A percentile compares a stretch with the other conserved stretches of the same genome.
phyloP scores from a whole-genome alignment of 805 yeast species.

The Ogataea trehalophila region DNA sequence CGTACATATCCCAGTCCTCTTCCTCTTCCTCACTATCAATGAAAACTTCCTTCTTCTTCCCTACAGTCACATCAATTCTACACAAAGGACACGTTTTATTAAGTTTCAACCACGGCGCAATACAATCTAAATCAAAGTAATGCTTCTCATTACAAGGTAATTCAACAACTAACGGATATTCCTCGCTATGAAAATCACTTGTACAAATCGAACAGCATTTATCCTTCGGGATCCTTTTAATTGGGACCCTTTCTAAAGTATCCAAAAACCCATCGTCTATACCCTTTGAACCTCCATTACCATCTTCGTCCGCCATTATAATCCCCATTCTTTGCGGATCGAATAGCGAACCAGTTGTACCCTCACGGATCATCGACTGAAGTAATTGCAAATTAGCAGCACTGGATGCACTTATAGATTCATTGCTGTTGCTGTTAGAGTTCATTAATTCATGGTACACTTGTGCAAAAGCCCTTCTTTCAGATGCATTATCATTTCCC shows the following conservation, averaged over 20 bases:
- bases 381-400: slow-evolving; percentile 2
- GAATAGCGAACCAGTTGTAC: slow-evolving; percentile 1
- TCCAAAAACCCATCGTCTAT: slow-evolving; percentile 71
- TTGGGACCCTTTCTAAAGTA: slow-evolving; percentile 61
- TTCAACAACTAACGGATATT: slow-evolving; percentile 73
- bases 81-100: slow-evolving; percentile 84
- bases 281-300: slow-evolving; percentile 32
- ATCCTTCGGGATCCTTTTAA: slow-evolving; percentile 35
- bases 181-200: slow-evolving; percentile 61
- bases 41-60: slow-evolving; percentile 33
- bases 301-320: neutral
- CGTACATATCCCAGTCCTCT: slow-evolving; percentile 78
- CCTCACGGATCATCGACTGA: slow-evolving; percentile 3
- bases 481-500: neutral
- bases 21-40: slow-evolving; percentile 56
- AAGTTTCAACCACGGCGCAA: slow-evolving; percentile 80
- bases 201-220: slow-evolving; percentile 87
- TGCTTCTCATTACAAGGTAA: slow-evolving; percentile 68
- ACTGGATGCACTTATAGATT: neutral
- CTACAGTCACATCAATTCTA: slow-evolving; percentile 61
- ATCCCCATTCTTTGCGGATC: slow-evolving; percentile 7
- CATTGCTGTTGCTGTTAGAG: neutral
- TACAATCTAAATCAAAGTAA: slow-evolving; percentile 82
- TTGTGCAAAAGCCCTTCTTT: neutral
- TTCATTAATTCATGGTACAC: neutral